Base-by-base conservation (phyloP, 345 rosid species). In the Eucalyptus curtisii region DNA sequence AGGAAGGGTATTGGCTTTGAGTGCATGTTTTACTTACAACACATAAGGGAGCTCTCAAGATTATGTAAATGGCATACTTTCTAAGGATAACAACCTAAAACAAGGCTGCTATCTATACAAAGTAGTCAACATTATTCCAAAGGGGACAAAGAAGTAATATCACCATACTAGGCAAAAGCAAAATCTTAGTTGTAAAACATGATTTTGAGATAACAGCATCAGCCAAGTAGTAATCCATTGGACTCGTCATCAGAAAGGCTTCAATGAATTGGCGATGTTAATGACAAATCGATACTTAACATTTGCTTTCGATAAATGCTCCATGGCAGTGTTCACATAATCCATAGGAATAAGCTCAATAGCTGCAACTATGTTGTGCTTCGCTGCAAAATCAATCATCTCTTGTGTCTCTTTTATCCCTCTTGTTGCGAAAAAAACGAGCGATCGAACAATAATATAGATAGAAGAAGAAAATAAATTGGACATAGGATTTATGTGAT, bases 381-480 rank as follows among this genome's bases (percentile, higher is more conserved):
- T 64, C 20, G 85, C 49, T 4, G 89, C 89, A 81, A 86, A 90
- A 86, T 91, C 86, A 40, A 90, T 16, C 90, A 89, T 91, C 40
- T 91, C 93, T 81, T 89, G 93, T 1, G 89, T 93, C 89, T 93
- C 94, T 57, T 91, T 90, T 71, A 90, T 87, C 13, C 91, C 93
- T 42, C 42, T 4, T 1, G 42, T 40, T 40, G 42, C 42, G 40
- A 40, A 40, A 40, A 40, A 40, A 40, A 40, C 5, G 42, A 40
- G 42, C 42, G 42, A 40, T 40, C 42, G 42, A 40, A 40, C 42
- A 40, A 40, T 40, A 40, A 40, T 40, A 40, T 40, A 40, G 42
- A 40, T 4, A 40, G 42, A 40, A 40, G 42, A 40, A 40, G 42
- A 40, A 40, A 40, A 40, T 40, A 40, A 40, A 40, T 40, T 6